phyloP scores from a whole-genome alignment of 176 grass and related monocot species.

The Zizania latifolia region DNA sequence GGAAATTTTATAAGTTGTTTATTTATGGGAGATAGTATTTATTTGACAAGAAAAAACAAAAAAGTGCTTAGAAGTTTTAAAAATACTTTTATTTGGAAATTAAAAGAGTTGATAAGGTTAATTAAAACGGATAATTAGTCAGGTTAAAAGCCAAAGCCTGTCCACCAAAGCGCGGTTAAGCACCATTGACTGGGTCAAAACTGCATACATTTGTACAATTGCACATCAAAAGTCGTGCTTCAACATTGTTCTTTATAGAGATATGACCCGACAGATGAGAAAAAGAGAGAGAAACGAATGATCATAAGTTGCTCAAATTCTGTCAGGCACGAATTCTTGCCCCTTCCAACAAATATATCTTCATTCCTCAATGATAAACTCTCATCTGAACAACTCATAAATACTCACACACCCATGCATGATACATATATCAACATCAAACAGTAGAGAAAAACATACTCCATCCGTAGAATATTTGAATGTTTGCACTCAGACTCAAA shows the following conservation, averaged over 20 bases:
- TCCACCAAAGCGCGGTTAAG: constrained; percentile 40
- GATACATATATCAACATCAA: not conserved
- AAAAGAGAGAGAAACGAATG: constrained; percentile 8
- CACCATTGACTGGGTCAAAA: constrained; percentile 49
- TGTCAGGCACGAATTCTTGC: not conserved
- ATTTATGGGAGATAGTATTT: too few species aligned
- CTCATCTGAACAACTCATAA: not conserved
- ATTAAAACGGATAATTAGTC: too few species aligned
- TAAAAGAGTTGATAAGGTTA: too few species aligned
- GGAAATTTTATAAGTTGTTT: too few species aligned
- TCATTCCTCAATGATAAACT: constrained; percentile 7
- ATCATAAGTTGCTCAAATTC: constrained; percentile 9
- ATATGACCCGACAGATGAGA: constrained; percentile 8
- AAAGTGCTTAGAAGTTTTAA: too few species aligned
- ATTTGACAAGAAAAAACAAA: too few species aligned
- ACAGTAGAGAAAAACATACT: not conserved
- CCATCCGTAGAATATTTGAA: not conserved
- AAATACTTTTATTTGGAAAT: too few species aligned
- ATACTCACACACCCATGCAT: not conserved
- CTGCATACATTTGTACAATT: constrained; percentile 32
- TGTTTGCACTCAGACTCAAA: not conserved
- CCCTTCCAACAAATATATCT: constrained; percentile 5
- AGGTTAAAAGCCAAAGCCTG: constrained; percentile 36
- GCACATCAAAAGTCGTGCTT: constrained; percentile 48
- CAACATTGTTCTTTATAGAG: constrained; percentile 35